Evolutionary conservation across 2,329 filamentous ascomycete species (phyloP), one percentile per base, ranked within the genome.

Genomic region (Exophiala calicioides): DNA sequence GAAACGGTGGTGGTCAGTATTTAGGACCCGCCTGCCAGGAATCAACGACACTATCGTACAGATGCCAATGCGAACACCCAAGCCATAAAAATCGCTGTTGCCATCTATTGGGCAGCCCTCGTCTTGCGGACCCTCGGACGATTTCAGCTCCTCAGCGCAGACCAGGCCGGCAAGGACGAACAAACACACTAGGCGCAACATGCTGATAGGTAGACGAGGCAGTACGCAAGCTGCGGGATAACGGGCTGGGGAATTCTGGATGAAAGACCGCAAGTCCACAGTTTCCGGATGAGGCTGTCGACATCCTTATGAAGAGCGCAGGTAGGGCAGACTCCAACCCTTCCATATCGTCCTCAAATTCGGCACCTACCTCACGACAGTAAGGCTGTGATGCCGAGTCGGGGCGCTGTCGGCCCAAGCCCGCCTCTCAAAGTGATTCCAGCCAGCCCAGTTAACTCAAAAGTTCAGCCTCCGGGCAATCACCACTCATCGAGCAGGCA

Each of bases 1-100:
- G 13, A n/a, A 27, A 18, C 12, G 21, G 20, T 13, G 20, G 8
- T 7, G 13, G 33, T 36, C 24, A 37, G 16, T 12, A n/a, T n/a
- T n/a, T n/a, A n/a, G n/a, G n/a, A n/a, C n/a, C 15, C 7, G 5
- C 19, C 7, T n/a, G 34, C 12, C 13, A 5, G 34, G 7, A 15
- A 19, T 30, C 4, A 40, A 7, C 4, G 9, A 19, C 16, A 8
- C 23, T 18, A 18, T 4, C 26, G 45, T 48, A 47, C 56, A 58
- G 24, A 55, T 47, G 33, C 56, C 56, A n/a, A 57, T 42, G 5
- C 56, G 41, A 12, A 58, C 49, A 16, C 56, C 56, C 7, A 58
- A 37, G 29, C 56, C 56, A 39, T 58, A 58, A 20, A 48, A 49
- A 33, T 58, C 56, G 27, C 13, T 27, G 27, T 46, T 46, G 12